Evolutionary conservation across 164 flowering plant species (phyloP), one percentile per base, ranked within the genome.

Genomic region (Dillenia turbinata): DNA sequence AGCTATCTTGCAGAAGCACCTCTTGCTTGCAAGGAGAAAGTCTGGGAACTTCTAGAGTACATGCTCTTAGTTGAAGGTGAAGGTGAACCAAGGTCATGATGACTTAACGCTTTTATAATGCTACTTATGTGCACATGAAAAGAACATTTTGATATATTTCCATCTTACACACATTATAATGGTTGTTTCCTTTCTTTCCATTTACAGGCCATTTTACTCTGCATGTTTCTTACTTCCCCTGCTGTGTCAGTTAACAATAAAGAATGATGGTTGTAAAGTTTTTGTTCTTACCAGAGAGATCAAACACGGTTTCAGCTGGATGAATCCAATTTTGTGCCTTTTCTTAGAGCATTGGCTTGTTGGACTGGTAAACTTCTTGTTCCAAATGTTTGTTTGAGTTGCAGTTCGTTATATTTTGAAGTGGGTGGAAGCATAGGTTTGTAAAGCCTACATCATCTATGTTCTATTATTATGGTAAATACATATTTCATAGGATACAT

Each of bases 1-100:
- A 90, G 97, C 63, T 92, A 86, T 81, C 90, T 92, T 70, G 92
- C 96, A 67, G 90, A 92, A 78, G 66, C 89, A 57, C 97, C 97
- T 7, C 13, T 63, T 66, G 90, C 92, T 43, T 83, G 83, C 77
- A 71, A 65, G 62, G 84, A 81, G 64, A 87, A 81, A 67, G 86
- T 89, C 45, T 68, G 47, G 54, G 83, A 80, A 65, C 92, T 89
- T 72, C 64, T 92, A 52, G 80, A 64, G 13, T 87, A 80, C 52
- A 82, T 92, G 82, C 83, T 92, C 11, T 77, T 85, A 8, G 66
- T 92, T 71, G 85, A 87, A 81, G 90, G 92, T 49, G 88, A 86
- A 78, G 90, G 82, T 73, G 98, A 90, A 73, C 66, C 73, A 62
- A 84, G 97, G 98, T 93, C 55, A 47, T 54, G 16, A 44, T 54